Evolutionary conservation across 345 rosid genomes (phyloP).

Genomic region (Mallotus nudiflorus): DNA sequence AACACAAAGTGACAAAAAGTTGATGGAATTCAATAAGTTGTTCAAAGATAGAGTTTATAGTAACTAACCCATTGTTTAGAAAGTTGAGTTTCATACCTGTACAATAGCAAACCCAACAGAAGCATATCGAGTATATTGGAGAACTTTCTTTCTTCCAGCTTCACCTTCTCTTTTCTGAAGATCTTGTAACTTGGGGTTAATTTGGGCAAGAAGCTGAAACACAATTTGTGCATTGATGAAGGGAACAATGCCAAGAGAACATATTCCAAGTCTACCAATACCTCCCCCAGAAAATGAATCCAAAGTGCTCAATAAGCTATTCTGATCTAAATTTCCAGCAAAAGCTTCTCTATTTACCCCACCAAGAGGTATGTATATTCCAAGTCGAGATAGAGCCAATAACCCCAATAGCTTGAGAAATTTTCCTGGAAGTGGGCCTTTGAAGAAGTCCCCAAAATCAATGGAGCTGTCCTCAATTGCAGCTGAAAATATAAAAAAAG

Average conservation of each 20-base stretch:
- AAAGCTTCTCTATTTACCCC: constrained; percentile 93
- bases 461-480: constrained; percentile 98
- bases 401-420: constrained; percentile 84
- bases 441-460: constrained; percentile 96
- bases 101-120: constrained; percentile 94
- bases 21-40: not conserved
- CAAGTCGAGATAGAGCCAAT: constrained; percentile 88
- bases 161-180: constrained; percentile 99
- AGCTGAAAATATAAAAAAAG: constrained; percentile 58
- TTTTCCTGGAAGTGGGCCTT: constrained; percentile 90
- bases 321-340: constrained; percentile 88
- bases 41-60: constrained; percentile 6
- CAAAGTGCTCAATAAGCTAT: constrained; percentile 83
- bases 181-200: constrained; percentile 97
- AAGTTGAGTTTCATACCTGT: constrained; percentile 43
- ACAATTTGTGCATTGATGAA: constrained; percentile 95
- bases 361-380: constrained; percentile 93
- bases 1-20: constrained; percentile 6
- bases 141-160: constrained; percentile 94
- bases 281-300: constrained; percentile 99
- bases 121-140: constrained; percentile 88
- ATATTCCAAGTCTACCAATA: constrained; percentile 93
- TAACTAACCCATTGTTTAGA: constrained; percentile 1
- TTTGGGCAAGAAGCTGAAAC: constrained; percentile 96
- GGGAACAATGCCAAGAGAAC: constrained; percentile 97